Percentiles rank a stretch among this genome's conserved stretches.
Conservation (phyloP, 2,329 filamentous ascomycete genomes). For the Lecanoromycetidae sp. region DNA sequence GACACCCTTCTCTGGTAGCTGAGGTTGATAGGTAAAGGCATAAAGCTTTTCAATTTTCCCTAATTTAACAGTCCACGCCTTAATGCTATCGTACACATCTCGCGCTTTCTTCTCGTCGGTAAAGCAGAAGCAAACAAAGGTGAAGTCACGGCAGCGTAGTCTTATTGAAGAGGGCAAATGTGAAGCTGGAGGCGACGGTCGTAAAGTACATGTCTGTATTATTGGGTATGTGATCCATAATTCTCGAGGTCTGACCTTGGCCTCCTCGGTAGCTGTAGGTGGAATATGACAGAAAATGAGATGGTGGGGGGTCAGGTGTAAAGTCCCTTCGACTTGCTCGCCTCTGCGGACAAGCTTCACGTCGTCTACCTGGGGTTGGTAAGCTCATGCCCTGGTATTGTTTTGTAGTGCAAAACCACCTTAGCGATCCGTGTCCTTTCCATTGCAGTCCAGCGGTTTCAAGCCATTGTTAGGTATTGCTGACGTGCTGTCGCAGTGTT, state of each 20-base stretch:
- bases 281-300: conserved; percentile 51
- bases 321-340: conserved; percentile 44
- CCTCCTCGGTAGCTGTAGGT: conserved; percentile 29
- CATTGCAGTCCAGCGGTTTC: conserved; percentile 22
- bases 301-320: conserved; percentile 52
- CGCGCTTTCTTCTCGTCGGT: conserved; percentile 58
- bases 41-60: conserved; percentile 79
- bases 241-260: conserved; percentile 48
- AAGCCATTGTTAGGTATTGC: neutral
- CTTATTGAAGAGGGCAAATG: conserved; percentile 70
- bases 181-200: conserved; percentile 58
- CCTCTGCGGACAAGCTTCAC: conserved; percentile 48
- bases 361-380: conserved; percentile 36
- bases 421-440: conserved; percentile 35
- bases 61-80: conserved; percentile 65
- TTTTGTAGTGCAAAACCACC: conserved; percentile 20
- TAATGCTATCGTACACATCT: conserved; percentile 80
- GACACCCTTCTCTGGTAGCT: conserved; percentile 58
- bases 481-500: neutral
- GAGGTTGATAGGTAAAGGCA: conserved; percentile 73
- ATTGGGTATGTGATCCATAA: conserved; percentile 94
- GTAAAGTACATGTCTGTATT: conserved; percentile 66
- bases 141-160: conserved; percentile 84
- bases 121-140: conserved; percentile 85
- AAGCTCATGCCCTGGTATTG: conserved; percentile 8